phyloP scores from a whole-genome alignment of 441 rosid species.

The Adansonia rubrostipa region DNA sequence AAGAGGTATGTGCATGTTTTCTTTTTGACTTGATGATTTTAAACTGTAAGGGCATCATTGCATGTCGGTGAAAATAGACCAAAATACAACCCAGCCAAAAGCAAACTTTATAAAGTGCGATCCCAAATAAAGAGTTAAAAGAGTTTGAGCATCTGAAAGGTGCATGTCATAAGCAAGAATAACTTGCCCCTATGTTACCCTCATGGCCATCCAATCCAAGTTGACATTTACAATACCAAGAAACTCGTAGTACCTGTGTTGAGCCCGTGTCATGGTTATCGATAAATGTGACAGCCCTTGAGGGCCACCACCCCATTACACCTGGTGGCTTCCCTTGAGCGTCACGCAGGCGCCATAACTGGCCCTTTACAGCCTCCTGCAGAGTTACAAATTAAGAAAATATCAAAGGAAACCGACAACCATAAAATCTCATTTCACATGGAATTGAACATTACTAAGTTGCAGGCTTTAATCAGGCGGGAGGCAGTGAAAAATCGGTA shows the following conservation, averaged over 20 bases:
- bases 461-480: not conserved
- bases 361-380: constrained; percentile 92
- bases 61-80: not conserved
- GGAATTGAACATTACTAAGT: not conserved
- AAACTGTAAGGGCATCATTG: not conserved
- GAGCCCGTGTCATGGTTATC: constrained; percentile 98
- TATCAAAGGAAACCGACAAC: not conserved
- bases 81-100: not conserved
- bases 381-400: constrained; percentile 19
- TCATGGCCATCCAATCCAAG: not conserved
- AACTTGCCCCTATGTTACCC: constrained; percentile 3
- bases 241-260: constrained; percentile 60
- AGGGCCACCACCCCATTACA: constrained; percentile 97
- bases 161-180: constrained; percentile 13
- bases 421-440: constrained; percentile 8
- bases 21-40: not conserved
- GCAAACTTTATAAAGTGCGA: not conserved
- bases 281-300: constrained; percentile 84
- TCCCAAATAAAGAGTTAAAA: not conserved
- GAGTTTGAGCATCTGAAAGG: not conserved
- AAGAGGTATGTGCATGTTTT: not conserved
- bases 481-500: not conserved
- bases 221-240: constrained; percentile 5
- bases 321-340: constrained; percentile 91
- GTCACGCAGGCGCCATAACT: constrained; percentile 81